A percentile compares a stretch with the other conserved stretches of the same genome.
Conservation (phyloP, 2,329 filamentous ascomycete genomes). For the Calonectria leucothoes region DNA sequence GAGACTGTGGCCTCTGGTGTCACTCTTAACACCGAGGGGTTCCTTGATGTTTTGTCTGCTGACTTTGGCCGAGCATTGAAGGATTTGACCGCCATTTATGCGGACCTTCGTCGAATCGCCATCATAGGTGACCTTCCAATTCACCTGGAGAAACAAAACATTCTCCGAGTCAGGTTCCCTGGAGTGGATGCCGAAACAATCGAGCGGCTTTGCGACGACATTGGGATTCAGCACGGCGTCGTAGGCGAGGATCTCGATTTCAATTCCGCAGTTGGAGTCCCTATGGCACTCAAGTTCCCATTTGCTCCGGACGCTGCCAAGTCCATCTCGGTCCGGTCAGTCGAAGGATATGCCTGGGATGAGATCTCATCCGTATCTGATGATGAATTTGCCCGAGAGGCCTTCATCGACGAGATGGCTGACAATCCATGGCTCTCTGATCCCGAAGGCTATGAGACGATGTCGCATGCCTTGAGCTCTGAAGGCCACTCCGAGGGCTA, state of each 20-base stretch:
- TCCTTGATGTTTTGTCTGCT: conserved; percentile 85
- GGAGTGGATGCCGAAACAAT: conserved; percentile 88
- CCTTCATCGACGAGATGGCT: conserved; percentile 56
- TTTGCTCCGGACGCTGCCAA: conserved; percentile 73
- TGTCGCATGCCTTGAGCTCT: conserved; percentile 61
- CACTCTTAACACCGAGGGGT: conserved; percentile 83
- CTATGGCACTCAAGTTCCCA: conserved; percentile 85
- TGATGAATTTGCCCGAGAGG: conserved; percentile 51
- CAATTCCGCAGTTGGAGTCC: conserved; percentile 72
- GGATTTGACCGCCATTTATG: conserved; percentile 82
- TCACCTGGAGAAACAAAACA: conserved; percentile 73
- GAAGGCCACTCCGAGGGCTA: conserved; percentile 61
- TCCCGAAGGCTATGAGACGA: conserved; percentile 61
- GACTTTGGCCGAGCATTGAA: conserved; percentile 91
- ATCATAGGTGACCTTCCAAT: conserved; percentile 87
- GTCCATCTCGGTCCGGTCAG: conserved; percentile 57
- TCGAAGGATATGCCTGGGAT: conserved; percentile 55
- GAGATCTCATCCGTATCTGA: conserved; percentile 49
- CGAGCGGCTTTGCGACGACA: conserved; percentile 85
- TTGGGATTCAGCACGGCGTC: conserved; percentile 83
- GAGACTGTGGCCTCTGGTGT: conserved; percentile 58
- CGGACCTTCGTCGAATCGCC: conserved; percentile 83
- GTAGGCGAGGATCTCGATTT: conserved; percentile 84
- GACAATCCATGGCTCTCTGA: conserved; percentile 63
- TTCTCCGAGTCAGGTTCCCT: conserved; percentile 86